These are phyloP conservation scores for Pseudotsuga menziesii DNA, from an alignment of 75 land plant species.

Conservation along the genomic window DNA sequence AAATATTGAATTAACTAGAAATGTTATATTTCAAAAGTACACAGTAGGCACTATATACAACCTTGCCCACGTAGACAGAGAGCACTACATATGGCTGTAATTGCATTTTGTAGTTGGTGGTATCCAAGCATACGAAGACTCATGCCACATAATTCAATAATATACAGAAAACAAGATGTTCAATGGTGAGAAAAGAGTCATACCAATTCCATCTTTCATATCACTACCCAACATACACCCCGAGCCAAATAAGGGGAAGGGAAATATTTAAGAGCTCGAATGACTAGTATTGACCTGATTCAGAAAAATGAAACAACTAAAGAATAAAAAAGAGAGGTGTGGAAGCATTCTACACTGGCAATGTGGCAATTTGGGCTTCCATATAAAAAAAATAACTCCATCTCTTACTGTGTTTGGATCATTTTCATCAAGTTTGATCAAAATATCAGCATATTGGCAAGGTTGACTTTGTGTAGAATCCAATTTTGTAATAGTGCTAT, in stretches of 20 bases:
- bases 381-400: too few relatives aligned
- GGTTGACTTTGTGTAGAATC: slow-evolving; percentile 18
- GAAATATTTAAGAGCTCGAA: background rate
- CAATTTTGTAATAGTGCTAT: slow-evolving; percentile 33
- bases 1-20: too few relatives aligned
- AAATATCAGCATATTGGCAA: slow-evolving; percentile 58
- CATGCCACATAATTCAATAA: slow-evolving; percentile 39
- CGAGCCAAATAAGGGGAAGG: background rate
- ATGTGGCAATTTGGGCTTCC: too few relatives aligned
- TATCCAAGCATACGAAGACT: slow-evolving; percentile 63
- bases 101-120: slow-evolving; percentile 90
- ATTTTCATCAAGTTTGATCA: slow-evolving; percentile 22
- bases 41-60: slow-evolving; percentile 2
- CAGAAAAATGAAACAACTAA: background rate
- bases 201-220: background rate
- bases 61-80: slow-evolving; percentile 80
- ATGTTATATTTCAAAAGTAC: too few relatives aligned
- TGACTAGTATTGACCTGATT: background rate
- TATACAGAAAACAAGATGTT: slow-evolving; percentile 26
- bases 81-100: slow-evolving; percentile 72
- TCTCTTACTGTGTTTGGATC: too few relatives aligned
- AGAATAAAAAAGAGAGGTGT: background rate
- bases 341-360: too few relatives aligned
- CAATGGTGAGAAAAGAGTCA: background rate
- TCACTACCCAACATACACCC: background rate